Evolutionary conservation across 805 yeast genomes (phyloP), one percentile per base, ranked within the genome.

Genomic region (Kurtzmaniella cleridarum): DNA sequence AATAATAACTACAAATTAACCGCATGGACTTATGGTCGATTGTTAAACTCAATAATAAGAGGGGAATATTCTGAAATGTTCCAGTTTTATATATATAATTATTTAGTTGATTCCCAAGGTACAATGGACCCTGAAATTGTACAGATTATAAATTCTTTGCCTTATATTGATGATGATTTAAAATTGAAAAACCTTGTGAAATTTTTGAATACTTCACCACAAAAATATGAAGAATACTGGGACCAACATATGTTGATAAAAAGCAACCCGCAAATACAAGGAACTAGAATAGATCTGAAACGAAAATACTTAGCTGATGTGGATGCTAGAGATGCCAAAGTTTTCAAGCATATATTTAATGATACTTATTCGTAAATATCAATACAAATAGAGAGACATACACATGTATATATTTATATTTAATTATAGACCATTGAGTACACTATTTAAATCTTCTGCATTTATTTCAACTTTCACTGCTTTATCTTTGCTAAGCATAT

Each of bases 381-480:
- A n/a, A n/a, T n/a, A n/a, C n/a, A n/a, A n/a, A n/a, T n/a, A n/a
- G n/a, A n/a, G n/a, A n/a, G 24, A 5, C 5, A 20, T 20, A 32
- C 14, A 39, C 18, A 23, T 17, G 30, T 15, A 9, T 8, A 3
- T 15, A 29, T 8, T 31, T 27, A 31, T 37, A 36, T n/a, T n/a
- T 5, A 11, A 27, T 12, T 27, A 12, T 10, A 32, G 20, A 16
- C 39, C 47, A 16, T 41, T 48, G 17, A 64, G 55, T 14, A 69
- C 69, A 26, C 53, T 56, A 33, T 53, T 54, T 35, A 65, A 51
- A 33, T 65, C 71, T 7, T 59, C 63, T 9, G 67, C 70, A 43
- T 60, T 63, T 36, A 65, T 65, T 35, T 63, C 67, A 30, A 64
- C 50, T 39, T 50, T 57, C 2, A 46, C 36, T 1, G 62, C 64